Base-by-base conservation (phyloP, 2,329 filamentous ascomycete species). In the Fonsecaea erecta region DNA sequence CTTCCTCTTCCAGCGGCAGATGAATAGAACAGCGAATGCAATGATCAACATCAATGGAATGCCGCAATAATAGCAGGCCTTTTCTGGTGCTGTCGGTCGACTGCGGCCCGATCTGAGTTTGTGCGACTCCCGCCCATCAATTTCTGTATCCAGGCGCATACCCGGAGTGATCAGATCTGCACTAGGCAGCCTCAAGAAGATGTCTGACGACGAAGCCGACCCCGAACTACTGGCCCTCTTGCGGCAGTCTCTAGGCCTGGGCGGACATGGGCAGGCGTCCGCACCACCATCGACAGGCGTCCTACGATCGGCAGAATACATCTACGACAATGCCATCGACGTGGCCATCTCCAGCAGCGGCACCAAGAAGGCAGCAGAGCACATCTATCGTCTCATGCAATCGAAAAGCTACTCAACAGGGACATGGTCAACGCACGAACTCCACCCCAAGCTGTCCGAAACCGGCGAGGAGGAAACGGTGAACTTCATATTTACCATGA, bases 401-500 rank as follows among this genome's bases (percentile, higher is more conserved):
- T 84, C 88, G 76, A 92, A 92, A 74, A 80, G 84, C 40, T 98
- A 96, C 78, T 95, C 91, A 3, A 92, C 91, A 0, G 86, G 90
- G 67, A 90, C 88, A 8, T 99, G 95, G 95, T 87, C 91, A 14
- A 85, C 90, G 73, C 93, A 98, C 77, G 91, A 95, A 75, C 82
- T 99, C 43, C 95, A 99, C 73, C 95, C 95, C 1, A 54, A 67
- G 32, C 95, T 99, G 73, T 95, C 95, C 1, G 43, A 65, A 24
- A 73, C 85, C 48, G 92, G 92, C 74, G 89, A 96, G 74, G 90
- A 92, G 73, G 84, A 79, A 57, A 93, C 92, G 0, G 87, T 96
- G 24, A 89, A 91, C 68, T 98, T 99, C 75, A 94, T 99, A 73
- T 98, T 99, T 76, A 92, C 91, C 21, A 96, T 99, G 92, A 95